These are phyloP conservation scores for Thalassiosira profunda DNA, from an alignment of 108 stramenopile genomes.

Conservation along the genomic window DNA sequence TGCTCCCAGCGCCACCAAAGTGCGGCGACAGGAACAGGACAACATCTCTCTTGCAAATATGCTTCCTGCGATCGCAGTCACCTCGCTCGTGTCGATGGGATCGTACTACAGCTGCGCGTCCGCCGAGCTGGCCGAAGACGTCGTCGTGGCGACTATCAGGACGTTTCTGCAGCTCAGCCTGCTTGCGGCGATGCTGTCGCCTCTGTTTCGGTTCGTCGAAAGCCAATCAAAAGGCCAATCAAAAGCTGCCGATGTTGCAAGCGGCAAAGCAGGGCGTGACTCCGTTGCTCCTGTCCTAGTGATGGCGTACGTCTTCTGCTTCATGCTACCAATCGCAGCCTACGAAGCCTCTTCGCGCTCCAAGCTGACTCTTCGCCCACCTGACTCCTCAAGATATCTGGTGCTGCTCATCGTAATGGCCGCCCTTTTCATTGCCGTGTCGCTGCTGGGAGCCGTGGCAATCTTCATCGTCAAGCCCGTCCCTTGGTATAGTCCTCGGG, in stretches of 20 bases:
- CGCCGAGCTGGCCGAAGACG: constrained; percentile 17
- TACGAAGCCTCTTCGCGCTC: constrained; percentile 29
- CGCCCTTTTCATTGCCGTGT: constrained; percentile 22
- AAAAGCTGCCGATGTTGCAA: neutral
- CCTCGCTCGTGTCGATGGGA: constrained; percentile 1
- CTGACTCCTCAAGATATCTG: neutral
- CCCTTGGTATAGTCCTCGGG: constrained; percentile 40
- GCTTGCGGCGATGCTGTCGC: constrained; percentile 26
- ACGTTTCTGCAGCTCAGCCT: constrained; percentile 31
- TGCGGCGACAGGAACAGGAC: constrained; percentile 4
- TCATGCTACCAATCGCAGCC: constrained; percentile 44
- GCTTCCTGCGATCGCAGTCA: constrained; percentile 7
- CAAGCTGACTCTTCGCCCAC: constrained; percentile 23
- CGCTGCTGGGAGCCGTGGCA: constrained; percentile 10
- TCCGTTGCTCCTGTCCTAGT: constrained; percentile 16
- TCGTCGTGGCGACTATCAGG: constrained; percentile 26
- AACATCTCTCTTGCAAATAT: constrained; percentile 1
- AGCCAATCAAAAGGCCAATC: constrained; percentile 4
- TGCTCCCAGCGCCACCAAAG: no score
- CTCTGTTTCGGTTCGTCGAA: constrained; percentile 32
- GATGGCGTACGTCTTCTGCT: constrained; percentile 24
- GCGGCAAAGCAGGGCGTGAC: no score
- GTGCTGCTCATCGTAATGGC: constrained; percentile 19
- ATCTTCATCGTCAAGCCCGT: constrained; percentile 21
- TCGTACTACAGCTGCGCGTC: constrained; percentile 17